Percentiles rank a stretch among this genome's conserved stretches.
Conservation (phyloP, 805 yeast genomes). For the Starmerella ratchasimensis region DNA sequence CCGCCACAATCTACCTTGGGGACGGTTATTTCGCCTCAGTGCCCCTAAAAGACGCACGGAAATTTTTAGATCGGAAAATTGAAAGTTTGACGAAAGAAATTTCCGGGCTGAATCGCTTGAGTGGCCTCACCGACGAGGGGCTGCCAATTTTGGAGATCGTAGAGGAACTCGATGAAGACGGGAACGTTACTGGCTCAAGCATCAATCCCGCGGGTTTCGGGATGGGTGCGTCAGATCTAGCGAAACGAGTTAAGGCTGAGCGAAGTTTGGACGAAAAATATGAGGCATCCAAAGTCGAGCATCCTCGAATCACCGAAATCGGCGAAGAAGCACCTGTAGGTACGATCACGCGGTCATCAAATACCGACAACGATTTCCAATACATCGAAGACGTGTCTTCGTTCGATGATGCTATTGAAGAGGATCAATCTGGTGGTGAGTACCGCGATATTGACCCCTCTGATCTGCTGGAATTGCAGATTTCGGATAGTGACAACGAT, state of each 20-base stretch:
- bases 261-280: no score
- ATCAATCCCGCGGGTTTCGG: slow-evolving; percentile 28
- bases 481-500: slow-evolving; percentile 28
- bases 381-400: slow-evolving; percentile 6
- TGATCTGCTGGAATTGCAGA: slow-evolving; percentile 24
- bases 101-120: slow-evolving; percentile 9
- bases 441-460: slow-evolving; percentile 15
- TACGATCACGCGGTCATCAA: no score
- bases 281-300: background rate
- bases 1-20: slow-evolving; percentile 21
- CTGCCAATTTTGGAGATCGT: slow-evolving; percentile 68
- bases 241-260: no score
- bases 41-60: slow-evolving; percentile 12
- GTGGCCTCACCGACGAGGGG: slow-evolving; percentile 32
- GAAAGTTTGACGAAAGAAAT: slow-evolving; percentile 9
- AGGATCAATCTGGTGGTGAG: slow-evolving; percentile 11
- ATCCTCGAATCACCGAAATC: background rate
- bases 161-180: slow-evolving; percentile 79
- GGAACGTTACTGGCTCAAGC: slow-evolving; percentile 40
- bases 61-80: slow-evolving; percentile 16
- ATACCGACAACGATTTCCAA: slow-evolving; percentile 4
- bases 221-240: no score
- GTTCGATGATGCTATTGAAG: background rate
- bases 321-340: background rate
- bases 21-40: slow-evolving; percentile 24